A percentile compares a stretch with the other conserved stretches of the same genome.
phyloP scores from a whole-genome alignment of 768 basidiomycete genomes.

The Nidularia pulvinata region DNA sequence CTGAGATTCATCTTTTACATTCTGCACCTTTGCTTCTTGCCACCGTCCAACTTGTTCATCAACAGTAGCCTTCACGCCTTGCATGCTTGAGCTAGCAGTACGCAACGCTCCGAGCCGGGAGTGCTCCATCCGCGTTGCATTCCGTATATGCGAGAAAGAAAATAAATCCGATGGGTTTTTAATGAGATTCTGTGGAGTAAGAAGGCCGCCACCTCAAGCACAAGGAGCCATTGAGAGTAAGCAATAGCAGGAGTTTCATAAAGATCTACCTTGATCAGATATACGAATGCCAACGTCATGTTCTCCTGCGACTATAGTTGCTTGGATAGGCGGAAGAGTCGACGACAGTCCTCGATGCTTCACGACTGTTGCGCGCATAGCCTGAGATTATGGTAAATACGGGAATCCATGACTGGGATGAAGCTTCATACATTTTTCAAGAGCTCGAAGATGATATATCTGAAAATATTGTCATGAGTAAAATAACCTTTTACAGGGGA shows the following conservation, averaged over 20 bases:
- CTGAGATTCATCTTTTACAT: constrained; percentile 15
- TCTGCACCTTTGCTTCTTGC: constrained; percentile 23
- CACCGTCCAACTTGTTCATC: constrained; percentile 70
- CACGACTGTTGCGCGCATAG: constrained; percentile 67
- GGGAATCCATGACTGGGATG: background rate
- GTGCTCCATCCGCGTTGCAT: constrained; percentile 66
- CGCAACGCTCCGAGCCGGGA: constrained; percentile 70
- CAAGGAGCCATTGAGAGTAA: constrained; percentile 1
- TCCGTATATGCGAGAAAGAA: constrained; percentile 87
- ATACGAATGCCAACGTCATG: constrained; percentile 81
- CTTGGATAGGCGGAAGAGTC: constrained; percentile 58
- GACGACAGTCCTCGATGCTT: constrained; percentile 36
- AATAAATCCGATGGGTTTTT: constrained; percentile 76
- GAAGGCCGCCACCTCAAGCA: constrained; percentile 69
- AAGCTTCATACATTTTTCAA: constrained; percentile 72
- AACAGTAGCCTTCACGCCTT: constrained; percentile 76
- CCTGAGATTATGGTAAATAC: constrained; percentile 32
- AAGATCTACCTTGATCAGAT: constrained; percentile 80
- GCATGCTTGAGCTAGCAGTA: constrained; percentile 53
- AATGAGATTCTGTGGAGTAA: constrained; percentile 42
- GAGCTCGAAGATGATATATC: constrained; percentile 89
- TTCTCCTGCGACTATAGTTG: constrained; percentile 75
- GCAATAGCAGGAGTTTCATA: background rate
- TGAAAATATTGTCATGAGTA: constrained; percentile 17
- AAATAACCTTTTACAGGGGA: constrained; percentile 1